Evolutionary conservation across 345 rosid genomes (phyloP).

Genomic region (Diplotaxis tenuifolia): DNA sequence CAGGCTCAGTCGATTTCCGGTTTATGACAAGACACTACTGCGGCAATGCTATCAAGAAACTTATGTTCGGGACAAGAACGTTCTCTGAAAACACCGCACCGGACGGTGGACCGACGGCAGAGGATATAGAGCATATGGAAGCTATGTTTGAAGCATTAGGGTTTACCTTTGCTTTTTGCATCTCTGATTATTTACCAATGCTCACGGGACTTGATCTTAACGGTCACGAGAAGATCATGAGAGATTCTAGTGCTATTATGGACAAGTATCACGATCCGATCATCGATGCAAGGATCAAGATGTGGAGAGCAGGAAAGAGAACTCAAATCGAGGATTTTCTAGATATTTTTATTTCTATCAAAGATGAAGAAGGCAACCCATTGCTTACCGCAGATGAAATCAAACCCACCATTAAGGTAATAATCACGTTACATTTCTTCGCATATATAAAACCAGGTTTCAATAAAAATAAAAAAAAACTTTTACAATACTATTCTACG

Average conservation of each 20-base stretch:
- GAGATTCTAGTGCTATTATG: constrained; percentile 33
- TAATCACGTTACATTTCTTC: neutral
- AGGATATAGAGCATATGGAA: constrained; percentile 49
- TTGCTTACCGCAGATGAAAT: constrained; percentile 42
- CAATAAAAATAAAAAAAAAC: neutral
- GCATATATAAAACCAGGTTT: neutral
- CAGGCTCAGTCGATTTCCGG: constrained; percentile 38
- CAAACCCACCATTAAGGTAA: constrained; percentile 42
- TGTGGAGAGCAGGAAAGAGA: constrained; percentile 41
- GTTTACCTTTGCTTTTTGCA: constrained; percentile 41
- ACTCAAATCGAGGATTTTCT: constrained; percentile 40
- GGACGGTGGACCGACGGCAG: constrained; percentile 42
- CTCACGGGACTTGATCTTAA: constrained; percentile 40
- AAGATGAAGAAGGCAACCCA: constrained; percentile 36
- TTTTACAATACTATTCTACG: neutral
- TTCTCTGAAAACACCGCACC: constrained; percentile 30
- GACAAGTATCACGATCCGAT: constrained; percentile 40
- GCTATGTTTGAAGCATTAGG: constrained; percentile 44
- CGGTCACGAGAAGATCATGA: constrained; percentile 44
- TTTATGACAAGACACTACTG: constrained; percentile 37
- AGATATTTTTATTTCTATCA: constrained; percentile 39
- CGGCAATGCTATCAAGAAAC: constrained; percentile 42
- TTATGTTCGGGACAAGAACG: constrained; percentile 40
- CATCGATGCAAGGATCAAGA: constrained; percentile 36
- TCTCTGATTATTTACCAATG: constrained; percentile 55